A percentile compares a stretch with the other conserved stretches of the same genome.
These are phyloP conservation scores for Cyberlindnera galapagoensis DNA, from an alignment of 805 yeast species.

Conservation along the genomic window DNA sequence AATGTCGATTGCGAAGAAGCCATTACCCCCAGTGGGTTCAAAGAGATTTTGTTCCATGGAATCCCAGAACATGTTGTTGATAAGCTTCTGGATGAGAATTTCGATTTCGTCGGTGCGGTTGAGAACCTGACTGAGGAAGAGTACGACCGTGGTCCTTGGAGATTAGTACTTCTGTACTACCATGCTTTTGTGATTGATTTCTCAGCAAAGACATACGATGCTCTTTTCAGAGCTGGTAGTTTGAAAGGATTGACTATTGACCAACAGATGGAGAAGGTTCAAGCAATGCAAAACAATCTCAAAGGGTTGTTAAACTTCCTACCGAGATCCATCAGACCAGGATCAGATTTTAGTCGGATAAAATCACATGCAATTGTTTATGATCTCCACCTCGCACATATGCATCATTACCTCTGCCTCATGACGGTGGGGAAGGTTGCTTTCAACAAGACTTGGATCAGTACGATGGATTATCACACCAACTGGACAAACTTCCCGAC, in stretches of 20 bases:
- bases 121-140: constrained; percentile 1
- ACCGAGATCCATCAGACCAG: constrained; percentile 10
- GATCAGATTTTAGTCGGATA: constrained; percentile 2
- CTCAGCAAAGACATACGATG: constrained; percentile 14
- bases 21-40: constrained; percentile 8
- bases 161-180: constrained; percentile 8
- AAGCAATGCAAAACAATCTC: constrained; percentile 10
- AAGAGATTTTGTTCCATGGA: constrained; percentile 8
- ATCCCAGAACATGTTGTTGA: constrained; percentile 1
- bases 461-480: background rate
- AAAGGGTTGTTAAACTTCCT: constrained; percentile 3
- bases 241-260: constrained; percentile 11
- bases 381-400: constrained; percentile 13
- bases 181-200: constrained; percentile 10
- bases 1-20: constrained; percentile 30
- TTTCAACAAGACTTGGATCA: constrained; percentile 20
- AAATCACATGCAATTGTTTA: constrained; percentile 5
- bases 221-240: constrained; percentile 18
- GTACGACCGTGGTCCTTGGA: constrained; percentile 4
- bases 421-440: constrained; percentile 24
- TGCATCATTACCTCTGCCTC: constrained; percentile 13
- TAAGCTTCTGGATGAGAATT: constrained; percentile 5
- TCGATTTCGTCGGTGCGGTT: constrained; percentile 2
- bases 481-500: constrained; percentile 4
- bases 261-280: constrained; percentile 15